Evolutionary conservation across 257 asterid genomes (phyloP).

Genomic region (Sherardia arvensis): DNA sequence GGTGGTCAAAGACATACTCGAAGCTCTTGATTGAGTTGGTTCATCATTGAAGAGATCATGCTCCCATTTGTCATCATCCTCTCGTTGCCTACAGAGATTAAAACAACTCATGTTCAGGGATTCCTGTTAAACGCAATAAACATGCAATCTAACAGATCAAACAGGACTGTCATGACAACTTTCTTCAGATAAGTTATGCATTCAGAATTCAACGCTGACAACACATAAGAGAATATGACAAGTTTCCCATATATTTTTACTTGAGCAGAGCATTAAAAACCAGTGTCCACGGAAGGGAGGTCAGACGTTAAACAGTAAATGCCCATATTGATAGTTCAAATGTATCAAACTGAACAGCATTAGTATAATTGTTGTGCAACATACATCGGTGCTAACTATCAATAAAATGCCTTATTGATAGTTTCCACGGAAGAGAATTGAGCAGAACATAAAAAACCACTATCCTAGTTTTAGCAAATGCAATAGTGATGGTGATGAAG

Average conservation of each 20-base stretch:
- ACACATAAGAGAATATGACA: neutral
- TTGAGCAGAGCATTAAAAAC: neutral
- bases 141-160: neutral
- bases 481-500: too few relatives aligned
- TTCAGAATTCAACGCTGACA: too few relatives aligned
- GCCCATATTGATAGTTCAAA: neutral
- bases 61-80: slow-evolving; percentile 85
- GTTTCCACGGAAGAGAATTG: too few relatives aligned
- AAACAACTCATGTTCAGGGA: slow-evolving; percentile 14
- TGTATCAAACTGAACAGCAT: neutral
- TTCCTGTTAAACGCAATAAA: neutral
- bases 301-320: neutral
- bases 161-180: neutral
- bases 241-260: neutral
- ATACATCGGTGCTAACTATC: neutral
- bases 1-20: slow-evolving; percentile 31
- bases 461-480: neutral
- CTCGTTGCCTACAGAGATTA: slow-evolving; percentile 60
- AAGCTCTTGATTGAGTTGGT: slow-evolving; percentile 35
- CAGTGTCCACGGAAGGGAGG: neutral
- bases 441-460: too few relatives aligned
- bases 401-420: too few relatives aligned
- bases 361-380: neutral
- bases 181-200: too few relatives aligned
- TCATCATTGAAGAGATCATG: slow-evolving; percentile 61